Conservation (phyloP, 495 filamentous ascomycete genomes). For the Apiosordaria backusii region DNA sequence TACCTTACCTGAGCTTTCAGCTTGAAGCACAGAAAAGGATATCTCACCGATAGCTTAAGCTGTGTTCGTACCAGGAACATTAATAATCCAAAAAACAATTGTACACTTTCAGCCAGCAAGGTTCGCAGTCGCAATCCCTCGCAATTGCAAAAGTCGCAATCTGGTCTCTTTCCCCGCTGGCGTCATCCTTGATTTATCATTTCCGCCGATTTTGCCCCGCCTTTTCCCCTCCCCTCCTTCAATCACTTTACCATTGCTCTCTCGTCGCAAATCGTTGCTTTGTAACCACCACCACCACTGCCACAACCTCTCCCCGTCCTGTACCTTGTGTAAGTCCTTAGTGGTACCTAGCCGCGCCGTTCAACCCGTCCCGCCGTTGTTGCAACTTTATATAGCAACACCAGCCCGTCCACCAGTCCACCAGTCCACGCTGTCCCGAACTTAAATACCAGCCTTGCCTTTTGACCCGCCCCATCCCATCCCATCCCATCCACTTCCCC, state of each 20-base stretch:
- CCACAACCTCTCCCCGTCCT: not conserved
- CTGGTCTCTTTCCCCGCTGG: conserved; percentile 7
- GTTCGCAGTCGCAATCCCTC: not conserved
- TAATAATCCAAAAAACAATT: not conserved
- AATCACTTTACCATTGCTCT: not conserved
- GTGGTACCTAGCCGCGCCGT: too few species aligned
- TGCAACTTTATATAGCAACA: too few species aligned
- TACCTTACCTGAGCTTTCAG: not conserved
- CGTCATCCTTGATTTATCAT: conserved; percentile 1
- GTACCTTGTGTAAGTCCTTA: too few species aligned
- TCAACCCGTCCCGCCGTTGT: too few species aligned
- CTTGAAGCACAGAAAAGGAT: not conserved
- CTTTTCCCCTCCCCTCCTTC: not conserved
- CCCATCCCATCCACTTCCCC: too few species aligned
- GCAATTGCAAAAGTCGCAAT: not conserved
- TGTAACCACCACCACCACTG: not conserved
- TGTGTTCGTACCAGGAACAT: too few species aligned
- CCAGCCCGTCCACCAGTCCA: too few species aligned
- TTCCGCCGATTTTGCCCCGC: not conserved
- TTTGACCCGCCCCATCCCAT: too few species aligned
- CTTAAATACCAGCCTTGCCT: too few species aligned
- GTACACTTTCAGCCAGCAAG: not conserved
- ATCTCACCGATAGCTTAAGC: too few species aligned
- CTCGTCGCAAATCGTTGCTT: not conserved
- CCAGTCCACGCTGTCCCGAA: too few species aligned